Conservation (phyloP, 139 green algal species). For the Chlamydomonas sp. region DNA sequence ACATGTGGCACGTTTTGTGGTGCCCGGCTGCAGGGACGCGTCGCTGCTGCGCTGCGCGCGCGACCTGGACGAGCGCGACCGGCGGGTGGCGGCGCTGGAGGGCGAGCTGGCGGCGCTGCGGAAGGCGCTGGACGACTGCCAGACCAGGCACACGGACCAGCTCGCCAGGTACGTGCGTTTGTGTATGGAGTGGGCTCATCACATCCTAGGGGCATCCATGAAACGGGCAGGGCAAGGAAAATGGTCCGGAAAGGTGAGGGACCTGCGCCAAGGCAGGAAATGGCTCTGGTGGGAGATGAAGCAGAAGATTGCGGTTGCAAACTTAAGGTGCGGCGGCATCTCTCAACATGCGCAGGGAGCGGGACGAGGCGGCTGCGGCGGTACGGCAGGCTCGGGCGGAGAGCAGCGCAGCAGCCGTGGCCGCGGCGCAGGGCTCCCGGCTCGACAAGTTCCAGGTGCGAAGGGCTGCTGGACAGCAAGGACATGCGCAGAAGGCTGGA, state of each 20-base stretch:
- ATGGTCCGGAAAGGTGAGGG: not conserved
- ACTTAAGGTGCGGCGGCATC: not conserved
- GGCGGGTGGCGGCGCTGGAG: conserved; percentile 37
- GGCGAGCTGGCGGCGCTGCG: conserved; percentile 54
- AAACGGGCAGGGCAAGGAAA: not conserved
- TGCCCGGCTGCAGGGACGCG: not conserved
- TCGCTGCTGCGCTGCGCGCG: conserved; percentile 13
- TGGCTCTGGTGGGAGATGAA: too few species aligned
- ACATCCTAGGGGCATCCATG: not conserved
- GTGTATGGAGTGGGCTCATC: not conserved
- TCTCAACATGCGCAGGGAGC: conserved; percentile 50
- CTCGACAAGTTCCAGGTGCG: conserved; percentile 23
- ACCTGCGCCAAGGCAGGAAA: not conserved
- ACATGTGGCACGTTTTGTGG: not conserved
- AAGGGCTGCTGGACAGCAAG: too few species aligned
- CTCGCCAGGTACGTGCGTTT: conserved; percentile 52
- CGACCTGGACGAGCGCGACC: conserved; percentile 45
- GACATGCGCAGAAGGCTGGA: too few species aligned
- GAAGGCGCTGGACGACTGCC: conserved; percentile 36
- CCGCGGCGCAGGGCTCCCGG: not conserved
- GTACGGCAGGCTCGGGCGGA: conserved; percentile 36
- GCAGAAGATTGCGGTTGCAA: too few species aligned
- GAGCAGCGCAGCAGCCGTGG: not conserved
- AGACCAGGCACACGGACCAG: conserved; percentile 56
- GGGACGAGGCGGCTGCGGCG: conserved; percentile 47